Percentiles rank a stretch among this genome's conserved stretches.
Evolutionary conservation across 768 basidiomycete species (phyloP).

Genomic region (Calvatia gigantea): DNA sequence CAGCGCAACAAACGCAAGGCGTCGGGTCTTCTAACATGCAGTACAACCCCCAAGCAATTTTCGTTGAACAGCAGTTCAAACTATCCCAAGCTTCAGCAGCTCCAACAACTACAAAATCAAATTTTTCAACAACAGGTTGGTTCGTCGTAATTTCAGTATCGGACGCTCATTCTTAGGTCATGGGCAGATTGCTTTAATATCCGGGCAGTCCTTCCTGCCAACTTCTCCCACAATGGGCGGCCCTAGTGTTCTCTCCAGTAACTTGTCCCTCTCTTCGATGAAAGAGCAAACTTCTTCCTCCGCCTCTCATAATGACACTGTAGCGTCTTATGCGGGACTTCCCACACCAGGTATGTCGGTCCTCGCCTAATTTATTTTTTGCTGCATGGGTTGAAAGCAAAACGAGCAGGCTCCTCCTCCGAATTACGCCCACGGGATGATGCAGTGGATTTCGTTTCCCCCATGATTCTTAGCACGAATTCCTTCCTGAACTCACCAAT

Average conservation of each 20-base stretch:
- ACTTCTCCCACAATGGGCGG: conserved; percentile 37
- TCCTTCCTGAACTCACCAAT: conserved; percentile 16
- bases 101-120: conserved; percentile 77
- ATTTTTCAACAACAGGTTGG: conserved; percentile 88
- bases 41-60: conserved; percentile 43
- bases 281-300: neutral
- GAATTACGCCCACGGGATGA: conserved; percentile 62
- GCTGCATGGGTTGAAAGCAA: conserved; percentile 1
- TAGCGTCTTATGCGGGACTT: conserved; percentile 19
- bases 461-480: conserved; percentile 50
- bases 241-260: conserved; percentile 22
- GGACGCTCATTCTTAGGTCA: conserved; percentile 4
- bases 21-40: conserved; percentile 4
- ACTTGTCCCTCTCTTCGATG: conserved; percentile 7
- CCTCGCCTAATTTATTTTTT: neutral
- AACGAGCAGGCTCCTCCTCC: conserved; percentile 49
- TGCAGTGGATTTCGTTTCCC: conserved; percentile 55
- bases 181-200: conserved; percentile 65
- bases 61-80: conserved; percentile 79
- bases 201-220: conserved; percentile 30
- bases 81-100: conserved; percentile 72
- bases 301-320: neutral
- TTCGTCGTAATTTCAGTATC: conserved; percentile 11
- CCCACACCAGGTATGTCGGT: conserved; percentile 28
- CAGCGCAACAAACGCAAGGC: conserved; percentile 1